Evolutionary conservation across 345 rosid genomes (phyloP).

Genomic region (Eucalyptus pauciflora): DNA sequence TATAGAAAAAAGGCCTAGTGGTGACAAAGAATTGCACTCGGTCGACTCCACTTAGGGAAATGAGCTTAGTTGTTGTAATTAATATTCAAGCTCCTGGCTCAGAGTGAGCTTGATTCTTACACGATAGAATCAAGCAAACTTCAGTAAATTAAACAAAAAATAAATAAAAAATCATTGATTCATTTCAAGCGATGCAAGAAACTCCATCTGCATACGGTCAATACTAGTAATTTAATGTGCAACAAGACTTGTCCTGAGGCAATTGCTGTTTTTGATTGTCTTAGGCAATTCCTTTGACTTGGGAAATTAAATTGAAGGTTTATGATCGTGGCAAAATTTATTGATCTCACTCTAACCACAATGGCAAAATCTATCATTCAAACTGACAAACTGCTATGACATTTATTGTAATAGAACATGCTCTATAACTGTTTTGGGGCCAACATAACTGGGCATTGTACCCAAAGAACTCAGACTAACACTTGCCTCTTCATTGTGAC

Average conservation of each 20-base stretch:
- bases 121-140: not conserved
- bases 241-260: not conserved
- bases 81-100: not conserved
- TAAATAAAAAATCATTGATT: not conserved
- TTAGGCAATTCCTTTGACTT: not conserved
- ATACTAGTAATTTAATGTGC: not conserved
- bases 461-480: not conserved
- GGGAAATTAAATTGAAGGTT: not conserved
- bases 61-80: not conserved
- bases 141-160: not conserved
- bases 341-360: not conserved
- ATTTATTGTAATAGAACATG: not conserved
- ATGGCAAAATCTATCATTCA: not conserved
- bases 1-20: not conserved
- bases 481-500: not conserved
- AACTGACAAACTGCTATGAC: not conserved
- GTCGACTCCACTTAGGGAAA: not conserved
- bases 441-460: not conserved
- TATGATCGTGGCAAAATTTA: not conserved
- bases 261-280: not conserved
- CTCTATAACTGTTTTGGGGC: not conserved
- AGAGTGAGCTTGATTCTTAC: not conserved
- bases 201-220: not conserved
- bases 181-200: not conserved
- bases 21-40: not conserved